phyloP scores from a whole-genome alignment of 2,329 filamentous ascomycete species.

The Mycocentrospora acerina region DNA sequence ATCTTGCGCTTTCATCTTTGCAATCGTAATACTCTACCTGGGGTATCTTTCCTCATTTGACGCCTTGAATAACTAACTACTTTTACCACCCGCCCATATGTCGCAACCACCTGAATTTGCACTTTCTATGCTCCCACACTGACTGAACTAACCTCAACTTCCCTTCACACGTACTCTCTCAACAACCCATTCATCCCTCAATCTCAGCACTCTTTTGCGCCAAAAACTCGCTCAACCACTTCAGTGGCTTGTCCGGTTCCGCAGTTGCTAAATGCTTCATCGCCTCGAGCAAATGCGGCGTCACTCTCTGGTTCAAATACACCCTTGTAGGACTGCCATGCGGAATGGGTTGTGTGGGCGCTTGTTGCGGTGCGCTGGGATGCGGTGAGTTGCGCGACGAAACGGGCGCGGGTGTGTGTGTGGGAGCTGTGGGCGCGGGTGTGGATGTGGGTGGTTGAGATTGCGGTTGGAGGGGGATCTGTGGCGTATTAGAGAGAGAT shows the following conservation, averaged over 20 bases:
- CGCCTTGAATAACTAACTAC: slow-evolving; percentile 1
- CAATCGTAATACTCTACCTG: slow-evolving; percentile 11
- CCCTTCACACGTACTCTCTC: neutral
- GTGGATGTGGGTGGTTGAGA: slow-evolving; percentile 9
- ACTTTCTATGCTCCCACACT: too few species aligned
- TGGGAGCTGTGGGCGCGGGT: slow-evolving; percentile 13
- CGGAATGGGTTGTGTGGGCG: slow-evolving; percentile 42
- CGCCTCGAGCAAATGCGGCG: slow-evolving; percentile 53
- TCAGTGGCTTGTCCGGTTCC: slow-evolving; percentile 54
- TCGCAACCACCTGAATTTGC: neutral
- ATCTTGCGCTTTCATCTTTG: slow-evolving; percentile 2
- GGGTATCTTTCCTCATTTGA: slow-evolving; percentile 22
- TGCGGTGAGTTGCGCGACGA: slow-evolving; percentile 41
- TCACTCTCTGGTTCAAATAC: slow-evolving; percentile 53
- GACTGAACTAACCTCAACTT: too few species aligned
- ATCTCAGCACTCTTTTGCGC: slow-evolving; percentile 51
- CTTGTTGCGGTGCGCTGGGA: slow-evolving; percentile 26
- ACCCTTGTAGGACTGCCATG: slow-evolving; percentile 52
- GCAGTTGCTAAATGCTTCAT: slow-evolving; percentile 54
- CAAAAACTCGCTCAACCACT: slow-evolving; percentile 52
- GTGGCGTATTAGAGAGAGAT: neutral
- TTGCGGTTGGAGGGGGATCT: slow-evolving; percentile 3
- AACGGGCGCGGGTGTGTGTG: slow-evolving; percentile 14
- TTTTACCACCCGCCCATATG: slow-evolving; percentile 7
- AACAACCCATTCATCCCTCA: slow-evolving; percentile 38